Evolutionary conservation across 2,329 filamentous ascomycete species (phyloP).

Genomic region (Stagonosporopsis tanaceti): DNA sequence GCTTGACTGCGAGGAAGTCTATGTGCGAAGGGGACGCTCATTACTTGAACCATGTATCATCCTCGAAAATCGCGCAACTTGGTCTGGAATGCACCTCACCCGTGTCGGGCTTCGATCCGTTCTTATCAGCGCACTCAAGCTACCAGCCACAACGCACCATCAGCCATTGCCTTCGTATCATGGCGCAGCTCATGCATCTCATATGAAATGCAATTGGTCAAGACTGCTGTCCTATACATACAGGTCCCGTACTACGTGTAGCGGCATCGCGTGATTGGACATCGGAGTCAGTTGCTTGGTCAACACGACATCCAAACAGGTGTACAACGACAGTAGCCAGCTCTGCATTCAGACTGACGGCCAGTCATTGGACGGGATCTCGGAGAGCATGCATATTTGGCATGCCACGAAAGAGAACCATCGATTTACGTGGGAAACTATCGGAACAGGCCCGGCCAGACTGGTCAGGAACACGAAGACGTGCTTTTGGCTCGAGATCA

Average conservation of each 20-base stretch:
- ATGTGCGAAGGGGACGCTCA: too few relatives aligned
- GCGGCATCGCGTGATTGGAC: background rate
- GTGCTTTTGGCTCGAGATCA: background rate
- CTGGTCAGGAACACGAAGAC: slow-evolving; percentile 1
- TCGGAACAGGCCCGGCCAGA: background rate
- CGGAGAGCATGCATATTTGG: background rate
- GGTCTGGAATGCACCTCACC: background rate
- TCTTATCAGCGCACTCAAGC: background rate
- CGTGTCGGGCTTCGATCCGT: slow-evolving; percentile 1
- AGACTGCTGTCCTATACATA: background rate
- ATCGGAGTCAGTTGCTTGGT: background rate
- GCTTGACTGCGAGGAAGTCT: too few relatives aligned
- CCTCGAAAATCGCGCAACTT: slow-evolving; percentile 14
- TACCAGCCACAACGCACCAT: slow-evolving; percentile 13
- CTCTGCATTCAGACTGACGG: background rate
- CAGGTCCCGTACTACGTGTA: background rate
- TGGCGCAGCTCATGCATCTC: slow-evolving; percentile 4
- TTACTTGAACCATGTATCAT: background rate
- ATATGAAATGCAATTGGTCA: slow-evolving; percentile 1
- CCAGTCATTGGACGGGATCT: background rate
- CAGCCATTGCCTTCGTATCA: background rate
- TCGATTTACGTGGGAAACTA: background rate
- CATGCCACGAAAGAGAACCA: background rate
- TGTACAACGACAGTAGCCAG: background rate
- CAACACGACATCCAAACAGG: background rate